Conservation (phyloP, 345 rosid genomes). For the Litchi chinensis region DNA sequence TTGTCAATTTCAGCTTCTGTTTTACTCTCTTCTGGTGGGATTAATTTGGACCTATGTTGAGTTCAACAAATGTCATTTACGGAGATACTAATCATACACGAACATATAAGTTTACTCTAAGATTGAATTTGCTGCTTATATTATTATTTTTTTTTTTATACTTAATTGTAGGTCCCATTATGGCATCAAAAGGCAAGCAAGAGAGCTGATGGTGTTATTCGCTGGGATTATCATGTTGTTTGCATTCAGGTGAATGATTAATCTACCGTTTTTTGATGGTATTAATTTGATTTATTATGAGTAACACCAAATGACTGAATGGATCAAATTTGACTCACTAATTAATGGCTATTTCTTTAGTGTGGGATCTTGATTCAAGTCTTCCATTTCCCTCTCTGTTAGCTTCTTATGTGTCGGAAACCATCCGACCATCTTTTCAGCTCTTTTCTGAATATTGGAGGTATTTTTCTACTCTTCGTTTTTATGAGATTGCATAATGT, state of each 20-base stretch:
- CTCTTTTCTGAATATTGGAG: slow-evolving; percentile 75
- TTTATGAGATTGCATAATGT: background rate
- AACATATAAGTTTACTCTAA: background rate
- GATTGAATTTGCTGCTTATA: background rate
- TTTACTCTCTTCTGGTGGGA: background rate
- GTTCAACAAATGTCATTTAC: background rate
- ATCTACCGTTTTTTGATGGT: background rate
- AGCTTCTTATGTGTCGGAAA: slow-evolving; percentile 53
- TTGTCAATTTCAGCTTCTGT: background rate
- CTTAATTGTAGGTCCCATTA: slow-evolving; percentile 64
- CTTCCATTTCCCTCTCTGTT: slow-evolving; percentile 83
- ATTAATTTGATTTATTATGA: no score
- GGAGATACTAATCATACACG: no score
- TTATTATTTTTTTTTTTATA: slow-evolving; percentile 4
- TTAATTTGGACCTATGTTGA: no score
- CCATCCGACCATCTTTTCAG: no score
- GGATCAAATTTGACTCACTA: background rate
- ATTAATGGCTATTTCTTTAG: slow-evolving; percentile 35
- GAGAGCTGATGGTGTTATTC: slow-evolving; percentile 76
- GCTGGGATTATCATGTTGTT: slow-evolving; percentile 89
- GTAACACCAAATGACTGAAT: background rate
- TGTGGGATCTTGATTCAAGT: slow-evolving; percentile 89
- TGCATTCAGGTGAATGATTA: slow-evolving; percentile 67
- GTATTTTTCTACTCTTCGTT: slow-evolving; percentile 19
- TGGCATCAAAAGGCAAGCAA: slow-evolving; percentile 94